Evolutionary conservation across 768 basidiomycete species (phyloP), one percentile per base, ranked within the genome.

Genomic region (Tylopilus cervinicoccineus): DNA sequence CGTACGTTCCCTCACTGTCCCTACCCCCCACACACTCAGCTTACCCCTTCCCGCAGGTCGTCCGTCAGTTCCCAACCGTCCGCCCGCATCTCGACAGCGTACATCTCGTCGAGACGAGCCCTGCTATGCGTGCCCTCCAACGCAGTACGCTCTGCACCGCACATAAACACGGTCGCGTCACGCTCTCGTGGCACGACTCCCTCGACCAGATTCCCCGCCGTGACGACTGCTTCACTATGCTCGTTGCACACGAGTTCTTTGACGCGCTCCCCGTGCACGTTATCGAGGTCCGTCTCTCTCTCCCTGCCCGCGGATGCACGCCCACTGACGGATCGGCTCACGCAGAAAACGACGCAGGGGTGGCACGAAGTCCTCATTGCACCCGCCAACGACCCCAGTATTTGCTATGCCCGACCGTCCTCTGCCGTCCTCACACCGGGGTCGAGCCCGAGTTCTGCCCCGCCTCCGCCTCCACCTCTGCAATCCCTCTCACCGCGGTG

Each of bases 191-290:
- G 93, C 79, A 87, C 55, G 77, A 86, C 46, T 74, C 79, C 0
- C 68, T 96, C 16, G 79, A 86, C 32, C 82, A 91, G 16, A 68
- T 99, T 1, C 67, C 76, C 0, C 68, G 61, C 3, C 70, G 72
- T 51, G 57, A 73, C 16, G 69, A 72, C 10, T 63, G 66, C 42
- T 97, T 84, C 65, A 93, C 93, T 0, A 82, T 96, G 73, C 65
- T 96, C 20, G 71, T 97, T 14, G 96, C 96, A 0, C 94, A 99
- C 66, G 96, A 98, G 62, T 95, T 98, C 70, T 98, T 99, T 53
- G 96, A 98, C 63, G 94, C 94, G 0, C 74, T 99, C 37, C 95
- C 96, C 0, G 83, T 97, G 39, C 90, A 96, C 65, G 72, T 93
- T 31, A 71, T 98, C 31, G 83, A 95, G 74, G 93, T 92, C 54